A percentile compares a stretch with the other conserved stretches of the same genome.
Evolutionary conservation across 495 filamentous ascomycete species (phyloP).

Genomic region (Podospora appendiculata): DNA sequence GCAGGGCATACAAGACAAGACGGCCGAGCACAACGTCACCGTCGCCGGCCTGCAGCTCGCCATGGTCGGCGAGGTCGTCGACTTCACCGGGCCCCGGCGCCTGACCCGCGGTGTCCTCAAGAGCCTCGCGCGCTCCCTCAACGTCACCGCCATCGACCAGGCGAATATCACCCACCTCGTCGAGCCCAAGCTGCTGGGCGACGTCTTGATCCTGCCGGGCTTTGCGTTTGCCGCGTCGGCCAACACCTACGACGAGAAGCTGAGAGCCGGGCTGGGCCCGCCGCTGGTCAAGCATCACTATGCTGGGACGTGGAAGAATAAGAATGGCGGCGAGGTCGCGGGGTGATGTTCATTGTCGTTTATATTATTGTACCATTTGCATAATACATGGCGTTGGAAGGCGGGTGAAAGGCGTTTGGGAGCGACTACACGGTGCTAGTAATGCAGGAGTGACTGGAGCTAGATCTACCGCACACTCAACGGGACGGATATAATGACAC

Average conservation of each 20-base stretch:
- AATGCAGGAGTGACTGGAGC: no score
- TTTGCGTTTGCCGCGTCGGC: slow-evolving; percentile 3
- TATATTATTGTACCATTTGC: no score
- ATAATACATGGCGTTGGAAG: no score
- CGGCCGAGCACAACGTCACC: not conserved
- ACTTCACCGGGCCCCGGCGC: slow-evolving; percentile 3
- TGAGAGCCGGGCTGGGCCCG: not conserved
- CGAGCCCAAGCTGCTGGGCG: slow-evolving; percentile 5
- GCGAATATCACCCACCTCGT: not conserved
- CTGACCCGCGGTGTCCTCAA: slow-evolving; percentile 3
- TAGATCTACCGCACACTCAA: no score
- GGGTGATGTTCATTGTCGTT: no score
- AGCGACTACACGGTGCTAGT: no score
- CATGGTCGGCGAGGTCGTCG: slow-evolving; percentile 8
- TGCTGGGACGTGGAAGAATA: slow-evolving; percentile 9
- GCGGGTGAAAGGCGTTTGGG: no score
- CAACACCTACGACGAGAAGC: not conserved
- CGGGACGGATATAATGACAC: no score
- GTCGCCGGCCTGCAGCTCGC: not conserved
- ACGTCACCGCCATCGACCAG: not conserved
- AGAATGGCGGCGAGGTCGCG: slow-evolving; percentile 2
- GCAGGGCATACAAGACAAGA: not conserved
- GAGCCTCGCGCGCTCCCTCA: not conserved
- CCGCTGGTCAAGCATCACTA: slow-evolving; percentile 8
- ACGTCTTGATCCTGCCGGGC: slow-evolving; percentile 7